phyloP scores from a whole-genome alignment of 1,284 basidiomycete species.

The Pseudozyma thailandica region DNA sequence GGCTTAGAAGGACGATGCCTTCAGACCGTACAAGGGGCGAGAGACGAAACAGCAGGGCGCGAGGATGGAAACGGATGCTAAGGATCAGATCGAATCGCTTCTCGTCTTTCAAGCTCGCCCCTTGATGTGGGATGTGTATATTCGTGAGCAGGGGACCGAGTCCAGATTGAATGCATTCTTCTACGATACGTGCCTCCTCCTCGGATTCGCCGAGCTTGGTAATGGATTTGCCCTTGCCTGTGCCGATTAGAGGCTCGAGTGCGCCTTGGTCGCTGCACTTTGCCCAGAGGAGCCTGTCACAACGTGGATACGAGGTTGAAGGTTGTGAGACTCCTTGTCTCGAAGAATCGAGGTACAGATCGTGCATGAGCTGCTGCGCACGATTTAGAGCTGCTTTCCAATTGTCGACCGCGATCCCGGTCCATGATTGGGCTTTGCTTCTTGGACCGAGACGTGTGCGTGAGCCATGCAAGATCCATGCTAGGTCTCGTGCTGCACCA shows the following conservation, averaged over 20 bases:
- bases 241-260: constrained; percentile 29
- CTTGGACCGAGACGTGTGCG: constrained; percentile 5
- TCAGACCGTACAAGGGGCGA: constrained; percentile 12
- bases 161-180: constrained; percentile 5
- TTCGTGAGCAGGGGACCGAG: constrained; percentile 11
- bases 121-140: fast-evolving
- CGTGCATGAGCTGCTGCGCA: constrained; percentile 26
- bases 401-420: constrained; percentile 40
- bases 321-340: background rate
- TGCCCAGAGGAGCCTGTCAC: constrained; percentile 38
- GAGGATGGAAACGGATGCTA: constrained; percentile 40
- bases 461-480: constrained; percentile 44
- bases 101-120: background rate
- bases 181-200: constrained; percentile 5
- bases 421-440: constrained; percentile 9
- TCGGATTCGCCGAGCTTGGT: background rate
- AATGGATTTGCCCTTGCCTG: constrained; percentile 34
- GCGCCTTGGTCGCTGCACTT: constrained; percentile 26
- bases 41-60: constrained; percentile 20
- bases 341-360: constrained; percentile 18
- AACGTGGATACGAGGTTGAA: background rate
- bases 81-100: constrained; percentile 27
- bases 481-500: constrained; percentile 38
- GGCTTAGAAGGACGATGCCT: constrained; percentile 39
- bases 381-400: constrained; percentile 43